Evolutionary conservation across 1,284 basidiomycete genomes (phyloP).

Genomic region (Golubevia sp.): DNA sequence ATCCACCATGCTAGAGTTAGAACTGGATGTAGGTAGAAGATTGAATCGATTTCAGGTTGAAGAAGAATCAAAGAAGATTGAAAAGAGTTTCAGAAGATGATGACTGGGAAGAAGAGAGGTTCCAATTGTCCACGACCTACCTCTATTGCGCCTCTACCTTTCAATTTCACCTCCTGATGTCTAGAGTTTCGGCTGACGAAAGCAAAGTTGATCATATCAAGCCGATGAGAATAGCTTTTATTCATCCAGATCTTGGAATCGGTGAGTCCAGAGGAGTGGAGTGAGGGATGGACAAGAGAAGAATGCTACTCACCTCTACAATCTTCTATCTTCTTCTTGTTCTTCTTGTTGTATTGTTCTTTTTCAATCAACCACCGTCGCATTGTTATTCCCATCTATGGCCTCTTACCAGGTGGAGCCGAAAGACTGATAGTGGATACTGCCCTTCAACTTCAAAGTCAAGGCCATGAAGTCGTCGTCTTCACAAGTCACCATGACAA

Average conservation of each 20-base stretch:
- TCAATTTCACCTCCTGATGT: no score
- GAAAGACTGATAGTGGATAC: conserved; percentile 96
- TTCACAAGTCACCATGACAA: conserved; percentile 93
- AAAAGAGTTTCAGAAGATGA: no score
- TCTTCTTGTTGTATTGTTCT: background rate
- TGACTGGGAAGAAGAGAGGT: no score
- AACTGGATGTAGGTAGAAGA: no score
- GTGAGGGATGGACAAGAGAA: background rate
- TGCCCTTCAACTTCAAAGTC: conserved; percentile 79
- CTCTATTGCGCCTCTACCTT: no score
- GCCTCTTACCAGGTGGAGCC: conserved; percentile 74
- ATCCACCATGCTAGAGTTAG: no score
- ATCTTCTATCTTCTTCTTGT: background rate
- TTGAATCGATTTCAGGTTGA: no score
- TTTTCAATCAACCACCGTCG: background rate
- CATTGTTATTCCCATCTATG: background rate
- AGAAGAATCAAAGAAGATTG: no score
- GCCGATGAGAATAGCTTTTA: conserved; percentile 72
- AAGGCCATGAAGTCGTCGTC: conserved; percentile 85
- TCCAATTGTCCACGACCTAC: no score
- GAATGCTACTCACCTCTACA: background rate
- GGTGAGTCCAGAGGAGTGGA: conserved; percentile 67
- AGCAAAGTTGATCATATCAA: no score
- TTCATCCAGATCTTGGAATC: conserved; percentile 94
- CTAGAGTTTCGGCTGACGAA: no score